phyloP scores from a whole-genome alignment of 2,329 filamentous ascomycete species.

The Claviceps africana region DNA sequence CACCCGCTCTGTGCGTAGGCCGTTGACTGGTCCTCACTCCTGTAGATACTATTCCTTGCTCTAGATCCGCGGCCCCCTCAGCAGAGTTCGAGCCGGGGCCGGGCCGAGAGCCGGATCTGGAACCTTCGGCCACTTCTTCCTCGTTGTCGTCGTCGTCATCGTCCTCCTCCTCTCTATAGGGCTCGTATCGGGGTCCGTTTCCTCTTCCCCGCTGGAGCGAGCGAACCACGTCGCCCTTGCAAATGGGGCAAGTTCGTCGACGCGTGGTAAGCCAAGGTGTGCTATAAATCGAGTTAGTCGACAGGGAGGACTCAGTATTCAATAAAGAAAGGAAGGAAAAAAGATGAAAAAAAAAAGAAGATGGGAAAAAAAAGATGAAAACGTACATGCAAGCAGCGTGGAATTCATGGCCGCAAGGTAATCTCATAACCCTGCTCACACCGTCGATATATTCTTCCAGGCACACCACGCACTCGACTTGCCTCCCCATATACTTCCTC shows the following conservation, averaged over 20 bases:
- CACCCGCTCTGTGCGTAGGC: conserved; percentile 14
- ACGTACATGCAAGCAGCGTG: conserved; percentile 97
- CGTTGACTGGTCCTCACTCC: conserved; percentile 10
- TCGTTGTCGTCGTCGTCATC: conserved; percentile 28
- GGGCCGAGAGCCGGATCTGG: conserved; percentile 12
- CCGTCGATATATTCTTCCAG: conserved; percentile 93
- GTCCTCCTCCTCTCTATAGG: conserved; percentile 39
- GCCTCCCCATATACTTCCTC: conserved; percentile 53
- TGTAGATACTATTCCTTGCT: conserved; percentile 24
- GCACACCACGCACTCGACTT: conserved; percentile 89
- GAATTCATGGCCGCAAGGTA: conserved; percentile 96
- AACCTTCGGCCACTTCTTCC: conserved; percentile 19
- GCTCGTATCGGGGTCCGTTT: conserved; percentile 38
- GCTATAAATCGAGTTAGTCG: conserved; percentile 29
- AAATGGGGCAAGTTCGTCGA: conserved; percentile 93
- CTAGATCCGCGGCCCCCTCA: conserved; percentile 25
- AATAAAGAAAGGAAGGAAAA: not conserved
- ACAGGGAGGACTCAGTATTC: too few species aligned
- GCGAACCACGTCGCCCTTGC: conserved; percentile 88
- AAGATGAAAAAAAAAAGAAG: too few species aligned
- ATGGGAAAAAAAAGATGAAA: not conserved
- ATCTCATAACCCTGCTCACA: conserved; percentile 86
- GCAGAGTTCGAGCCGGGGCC: conserved; percentile 6
- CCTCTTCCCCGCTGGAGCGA: conserved; percentile 43
- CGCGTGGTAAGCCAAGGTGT: conserved; percentile 95